A percentile compares a stretch with the other conserved stretches of the same genome.
Evolutionary conservation across 768 basidiomycete genomes (phyloP).

Genomic region (Hygrophorus pudorinus): DNA sequence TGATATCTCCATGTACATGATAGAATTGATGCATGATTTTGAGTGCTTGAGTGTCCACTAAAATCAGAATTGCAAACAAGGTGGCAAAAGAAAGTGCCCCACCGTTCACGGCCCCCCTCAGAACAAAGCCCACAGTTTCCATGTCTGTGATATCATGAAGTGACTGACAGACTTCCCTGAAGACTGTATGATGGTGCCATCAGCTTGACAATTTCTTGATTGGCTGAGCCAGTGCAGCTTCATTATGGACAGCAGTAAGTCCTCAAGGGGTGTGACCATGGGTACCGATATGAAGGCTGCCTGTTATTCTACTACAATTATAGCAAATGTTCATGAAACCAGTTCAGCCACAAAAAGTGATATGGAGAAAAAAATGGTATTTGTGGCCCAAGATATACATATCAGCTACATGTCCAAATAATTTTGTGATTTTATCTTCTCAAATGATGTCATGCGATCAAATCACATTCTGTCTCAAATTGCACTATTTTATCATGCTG

Average conservation of each 20-base stretch:
- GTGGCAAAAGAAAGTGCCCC: background rate
- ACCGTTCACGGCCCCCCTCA: conserved; percentile 1
- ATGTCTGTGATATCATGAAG: conserved; percentile 2
- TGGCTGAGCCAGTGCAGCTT: background rate
- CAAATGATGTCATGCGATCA: no score
- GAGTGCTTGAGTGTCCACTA: background rate
- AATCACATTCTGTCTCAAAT: no score
- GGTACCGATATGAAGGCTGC: background rate
- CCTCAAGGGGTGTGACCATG: background rate
- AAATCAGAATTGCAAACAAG: background rate
- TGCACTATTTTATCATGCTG: no score
- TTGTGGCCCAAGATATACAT: no score
- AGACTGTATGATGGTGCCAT: conserved; percentile 3
- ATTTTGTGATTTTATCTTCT: no score
- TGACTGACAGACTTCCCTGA: conserved; percentile 3
- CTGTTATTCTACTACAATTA: no score
- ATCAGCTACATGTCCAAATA: no score
- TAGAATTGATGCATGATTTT: background rate
- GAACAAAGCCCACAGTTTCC: background rate
- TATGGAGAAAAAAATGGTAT: no score
- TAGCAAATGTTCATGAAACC: no score
- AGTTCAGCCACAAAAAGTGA: no score
- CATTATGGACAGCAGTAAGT: background rate
- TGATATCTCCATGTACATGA: conserved; percentile 6
- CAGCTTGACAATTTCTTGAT: background rate